Conservation (phyloP, 2,329 filamentous ascomycete genomes). For the Pseudogymnoascus sp. region DNA sequence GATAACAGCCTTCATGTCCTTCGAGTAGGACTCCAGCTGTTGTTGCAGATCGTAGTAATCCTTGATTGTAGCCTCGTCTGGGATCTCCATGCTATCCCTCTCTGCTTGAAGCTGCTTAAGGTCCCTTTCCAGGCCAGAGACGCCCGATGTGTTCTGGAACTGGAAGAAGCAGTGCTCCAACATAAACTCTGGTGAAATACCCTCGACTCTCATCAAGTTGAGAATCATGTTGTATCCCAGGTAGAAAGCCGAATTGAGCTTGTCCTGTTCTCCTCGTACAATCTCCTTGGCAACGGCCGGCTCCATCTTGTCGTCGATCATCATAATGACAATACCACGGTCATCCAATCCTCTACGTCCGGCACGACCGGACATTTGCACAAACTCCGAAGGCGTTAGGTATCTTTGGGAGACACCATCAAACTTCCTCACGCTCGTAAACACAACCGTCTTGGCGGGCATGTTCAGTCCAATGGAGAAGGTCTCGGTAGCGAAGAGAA, state of each 20-base stretch:
- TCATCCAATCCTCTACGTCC: constrained; percentile 96
- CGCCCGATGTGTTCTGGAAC: constrained; percentile 90
- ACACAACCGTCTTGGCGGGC: constrained; percentile 99
- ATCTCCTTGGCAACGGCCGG: constrained; percentile 90
- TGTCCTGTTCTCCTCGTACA: constrained; percentile 92
- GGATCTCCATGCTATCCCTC: constrained; percentile 63
- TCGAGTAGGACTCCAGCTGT: constrained; percentile 72
- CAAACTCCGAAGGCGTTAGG: constrained; percentile 90
- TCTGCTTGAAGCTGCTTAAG: constrained; percentile 70
- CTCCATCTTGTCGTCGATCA: constrained; percentile 96
- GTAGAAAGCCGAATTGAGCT: constrained; percentile 95
- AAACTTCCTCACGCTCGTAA: constrained; percentile 92
- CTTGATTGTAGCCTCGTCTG: constrained; percentile 80
- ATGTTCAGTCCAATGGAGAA: constrained; percentile 99
- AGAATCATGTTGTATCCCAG: constrained; percentile 99
- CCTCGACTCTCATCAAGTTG: constrained; percentile 93
- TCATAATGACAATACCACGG: constrained; percentile 98
- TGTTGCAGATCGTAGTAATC: constrained; percentile 90
- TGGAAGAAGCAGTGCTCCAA: constrained; percentile 97
- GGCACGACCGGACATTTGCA: constrained; percentile 97
- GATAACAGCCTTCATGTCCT: constrained; percentile 86
- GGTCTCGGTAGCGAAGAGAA: constrained; percentile 94
- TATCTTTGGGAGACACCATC: constrained; percentile 75
- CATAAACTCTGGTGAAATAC: constrained; percentile 98
- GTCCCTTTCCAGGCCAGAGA: constrained; percentile 75